phyloP scores from a whole-genome alignment of 257 asterid species.

The Rubia yunnanensis region DNA sequence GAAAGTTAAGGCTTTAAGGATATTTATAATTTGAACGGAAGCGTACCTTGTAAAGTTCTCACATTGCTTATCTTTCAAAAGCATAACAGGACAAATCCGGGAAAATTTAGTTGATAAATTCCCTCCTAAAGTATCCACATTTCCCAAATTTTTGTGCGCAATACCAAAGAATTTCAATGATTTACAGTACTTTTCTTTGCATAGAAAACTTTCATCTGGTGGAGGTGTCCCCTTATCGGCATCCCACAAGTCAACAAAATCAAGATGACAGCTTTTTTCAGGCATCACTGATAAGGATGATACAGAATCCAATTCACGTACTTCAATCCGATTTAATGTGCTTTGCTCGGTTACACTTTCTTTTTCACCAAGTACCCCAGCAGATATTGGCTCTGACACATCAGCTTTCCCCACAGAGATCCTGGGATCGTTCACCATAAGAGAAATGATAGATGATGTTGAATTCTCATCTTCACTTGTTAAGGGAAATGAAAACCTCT shows the following conservation, averaged over 20 bases:
- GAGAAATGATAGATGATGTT: slow-evolving; percentile 39
- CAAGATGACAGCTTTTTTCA: slow-evolving; percentile 22
- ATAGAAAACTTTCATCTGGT: slow-evolving; percentile 66
- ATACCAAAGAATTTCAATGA: slow-evolving; percentile 43
- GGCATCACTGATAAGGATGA: slow-evolving; percentile 20
- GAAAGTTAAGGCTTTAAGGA: slow-evolving; percentile 1
- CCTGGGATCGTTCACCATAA: slow-evolving; percentile 72
- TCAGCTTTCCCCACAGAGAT: slow-evolving; percentile 20
- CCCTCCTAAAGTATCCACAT: slow-evolving; percentile 30
- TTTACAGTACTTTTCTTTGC: slow-evolving; percentile 48
- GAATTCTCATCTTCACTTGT: slow-evolving; percentile 30
- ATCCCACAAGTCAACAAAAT: slow-evolving; percentile 57
- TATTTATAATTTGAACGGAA: neutral
- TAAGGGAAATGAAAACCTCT: slow-evolving; percentile 25
- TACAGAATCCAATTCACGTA: slow-evolving; percentile 3
- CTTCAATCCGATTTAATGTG: slow-evolving; percentile 6
- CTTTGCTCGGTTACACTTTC: slow-evolving; percentile 24
- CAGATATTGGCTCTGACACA: slow-evolving; percentile 26
- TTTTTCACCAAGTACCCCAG: slow-evolving; percentile 16
- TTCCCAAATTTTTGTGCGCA: slow-evolving; percentile 28
- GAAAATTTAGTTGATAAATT: slow-evolving; percentile 29
- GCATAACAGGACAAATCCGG: slow-evolving; percentile 57
- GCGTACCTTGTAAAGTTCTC: slow-evolving; percentile 48
- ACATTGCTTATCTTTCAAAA: slow-evolving; percentile 38
- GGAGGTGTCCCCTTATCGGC: slow-evolving; percentile 38